A percentile compares a stretch with the other conserved stretches of the same genome.
Evolutionary conservation across 2,329 filamentous ascomycete genomes (phyloP).

Genomic region (Aureobasidium sp.): DNA sequence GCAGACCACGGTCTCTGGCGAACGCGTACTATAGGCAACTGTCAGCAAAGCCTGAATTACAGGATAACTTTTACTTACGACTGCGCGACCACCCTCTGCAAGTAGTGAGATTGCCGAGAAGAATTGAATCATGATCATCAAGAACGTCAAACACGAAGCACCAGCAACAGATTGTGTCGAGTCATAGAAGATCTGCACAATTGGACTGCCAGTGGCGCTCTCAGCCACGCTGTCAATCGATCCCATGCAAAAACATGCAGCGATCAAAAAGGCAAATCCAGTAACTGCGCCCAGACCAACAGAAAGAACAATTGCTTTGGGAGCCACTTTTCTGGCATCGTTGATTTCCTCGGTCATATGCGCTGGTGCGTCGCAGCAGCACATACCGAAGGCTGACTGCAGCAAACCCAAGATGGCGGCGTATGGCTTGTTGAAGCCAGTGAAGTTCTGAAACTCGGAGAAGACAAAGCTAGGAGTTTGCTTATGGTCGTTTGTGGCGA

Average conservation of each 20-base stretch:
- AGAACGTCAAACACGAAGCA: constrained; percentile 38
- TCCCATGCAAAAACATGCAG: constrained; percentile 46
- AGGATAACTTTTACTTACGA: constrained; percentile 17
- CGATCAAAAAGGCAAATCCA: constrained; percentile 43
- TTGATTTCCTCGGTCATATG: constrained; percentile 53
- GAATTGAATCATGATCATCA: constrained; percentile 45
- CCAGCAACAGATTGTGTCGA: constrained; percentile 40
- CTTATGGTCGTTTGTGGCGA: constrained; percentile 48
- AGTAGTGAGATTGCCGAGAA: constrained; percentile 41
- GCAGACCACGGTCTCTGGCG: constrained; percentile 47
- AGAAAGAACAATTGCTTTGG: constrained; percentile 40
- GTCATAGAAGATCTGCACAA: constrained; percentile 48
- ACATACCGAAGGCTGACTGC: constrained; percentile 50
- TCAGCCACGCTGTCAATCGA: constrained; percentile 41
- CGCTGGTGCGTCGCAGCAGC: constrained; percentile 37
- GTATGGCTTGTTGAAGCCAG: constrained; percentile 46
- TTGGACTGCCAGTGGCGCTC: constrained; percentile 43
- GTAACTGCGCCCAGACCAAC: constrained; percentile 41
- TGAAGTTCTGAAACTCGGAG: constrained; percentile 47
- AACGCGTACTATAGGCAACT: constrained; percentile 31
- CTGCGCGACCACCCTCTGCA: constrained; percentile 40
- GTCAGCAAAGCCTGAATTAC: background rate
- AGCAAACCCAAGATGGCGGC: constrained; percentile 48
- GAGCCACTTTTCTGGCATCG: constrained; percentile 44
- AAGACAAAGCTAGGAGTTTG: constrained; percentile 51